Evolutionary conservation across 2,329 filamentous ascomycete species (phyloP), one percentile per base, ranked within the genome.

Genomic region (Beauveria brongniartii): DNA sequence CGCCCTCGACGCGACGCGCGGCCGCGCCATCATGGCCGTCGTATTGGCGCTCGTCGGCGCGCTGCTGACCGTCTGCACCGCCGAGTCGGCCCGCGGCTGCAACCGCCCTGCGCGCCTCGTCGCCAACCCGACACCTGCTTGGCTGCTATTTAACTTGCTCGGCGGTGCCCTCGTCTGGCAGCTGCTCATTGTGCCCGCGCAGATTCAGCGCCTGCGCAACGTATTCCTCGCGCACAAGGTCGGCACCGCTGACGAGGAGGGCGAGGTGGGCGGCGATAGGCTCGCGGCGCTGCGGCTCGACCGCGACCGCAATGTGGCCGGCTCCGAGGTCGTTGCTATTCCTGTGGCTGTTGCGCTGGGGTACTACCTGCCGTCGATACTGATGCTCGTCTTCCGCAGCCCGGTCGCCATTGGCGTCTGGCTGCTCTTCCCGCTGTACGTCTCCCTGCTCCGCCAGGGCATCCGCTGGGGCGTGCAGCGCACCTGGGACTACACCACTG

Each of bases 251-350:
- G 43, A 55, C 8, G 65, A 58, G 16, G 66, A 68, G 12, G 64
- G 58, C 8, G 65, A 63, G 0, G 62, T 67, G 37, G 64, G 52
- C 16, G 52, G 61, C 22, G 61, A 67, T 8, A 56, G 58, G 46
- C 52, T 68, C 4, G 59, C 68, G 52, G 64, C 47, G 1, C 60
- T 57, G 9, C 47, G 41, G 16, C 37, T 57, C 18, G 53, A 63
- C 22, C 63, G 68, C 6, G 62, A 67, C 12, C 73, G 78, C 9
- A 74, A 77, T 62, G 69, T 82, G 14, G 71, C 73, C 7, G 71
- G 70, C 24, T 73, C 81, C 2, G 85, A 88, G 69, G 80, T 82
- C 62, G 76, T 85, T 61, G 84, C 84, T 28, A 81, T 83, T 22
- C 80, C 81, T 8, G 65, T 77, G 28, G 78, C 77, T 26, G 76